Evolutionary conservation across 1,139 yeast genomes (phyloP).

Genomic region (Petasospora fabianii): DNA sequence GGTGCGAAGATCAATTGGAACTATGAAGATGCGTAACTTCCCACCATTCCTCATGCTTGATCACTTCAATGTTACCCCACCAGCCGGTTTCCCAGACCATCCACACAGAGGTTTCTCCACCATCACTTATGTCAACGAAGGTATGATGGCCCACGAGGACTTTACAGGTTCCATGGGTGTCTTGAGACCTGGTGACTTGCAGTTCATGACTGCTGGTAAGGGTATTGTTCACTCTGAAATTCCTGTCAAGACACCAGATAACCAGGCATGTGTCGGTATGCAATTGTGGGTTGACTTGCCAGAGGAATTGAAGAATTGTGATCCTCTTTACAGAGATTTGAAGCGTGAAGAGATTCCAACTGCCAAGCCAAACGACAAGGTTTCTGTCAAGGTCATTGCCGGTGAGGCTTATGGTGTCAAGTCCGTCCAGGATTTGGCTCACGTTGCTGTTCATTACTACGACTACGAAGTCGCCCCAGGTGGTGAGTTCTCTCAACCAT

Average conservation of each 20-base stretch:
- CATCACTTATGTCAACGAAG: conserved; percentile 67
- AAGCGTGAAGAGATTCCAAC: conserved; percentile 69
- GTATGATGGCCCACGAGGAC: conserved; percentile 87
- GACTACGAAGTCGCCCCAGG: conserved; percentile 67
- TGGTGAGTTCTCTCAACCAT: conserved; percentile 57
- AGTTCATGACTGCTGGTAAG: conserved; percentile 92
- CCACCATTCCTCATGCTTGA: conserved; percentile 84
- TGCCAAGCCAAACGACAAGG: conserved; percentile 63
- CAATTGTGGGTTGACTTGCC: conserved; percentile 95
- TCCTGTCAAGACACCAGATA: conserved; percentile 65
- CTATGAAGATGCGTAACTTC: conserved; percentile 61
- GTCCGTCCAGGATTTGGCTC: conserved; percentile 73
- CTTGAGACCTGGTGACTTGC: conserved; percentile 80
- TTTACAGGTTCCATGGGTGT: conserved; percentile 83
- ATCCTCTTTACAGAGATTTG: conserved; percentile 81
- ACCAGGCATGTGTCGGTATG: conserved; percentile 61
- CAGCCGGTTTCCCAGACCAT: conserved; percentile 89
- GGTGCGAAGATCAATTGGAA: conserved; percentile 81
- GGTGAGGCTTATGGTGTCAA: conserved; percentile 76
- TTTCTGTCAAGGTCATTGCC: conserved; percentile 67
- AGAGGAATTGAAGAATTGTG: conserved; percentile 56
- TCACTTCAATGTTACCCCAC: conserved; percentile 59
- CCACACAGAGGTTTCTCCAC: conserved; percentile 94
- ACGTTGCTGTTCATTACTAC: conserved; percentile 79
- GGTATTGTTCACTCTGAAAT: conserved; percentile 87